These are phyloP conservation scores for Trichosphaerium sp. DNA, from an alignment of 78 protist species.

Conservation along the genomic window DNA sequence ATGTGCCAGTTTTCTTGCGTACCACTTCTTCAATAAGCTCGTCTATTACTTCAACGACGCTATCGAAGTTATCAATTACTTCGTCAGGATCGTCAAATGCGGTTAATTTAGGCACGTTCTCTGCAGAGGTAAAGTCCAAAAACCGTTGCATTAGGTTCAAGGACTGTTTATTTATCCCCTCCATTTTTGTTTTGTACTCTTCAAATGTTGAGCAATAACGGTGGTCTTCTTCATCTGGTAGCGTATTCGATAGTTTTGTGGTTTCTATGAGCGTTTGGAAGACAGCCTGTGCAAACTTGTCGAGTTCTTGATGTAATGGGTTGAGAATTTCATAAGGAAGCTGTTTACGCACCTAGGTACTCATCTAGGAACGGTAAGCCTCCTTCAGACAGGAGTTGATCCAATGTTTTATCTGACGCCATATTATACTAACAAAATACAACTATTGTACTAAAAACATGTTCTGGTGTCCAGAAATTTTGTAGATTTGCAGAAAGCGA, in stretches of 20 bases:
- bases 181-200: conserved; percentile 23
- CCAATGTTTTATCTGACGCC: too few relatives aligned
- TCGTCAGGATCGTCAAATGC: conserved; percentile 15
- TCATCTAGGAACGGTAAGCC: too few relatives aligned
- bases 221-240: conserved; percentile 44
- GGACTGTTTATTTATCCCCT: conserved; percentile 8
- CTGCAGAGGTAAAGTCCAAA: conserved; percentile 16
- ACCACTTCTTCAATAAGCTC: conserved; percentile 42
- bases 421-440: too few relatives aligned
- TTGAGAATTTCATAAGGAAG: too few relatives aligned
- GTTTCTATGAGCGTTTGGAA: conserved; percentile 20
- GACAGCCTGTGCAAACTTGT: conserved; percentile 17
- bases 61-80: conserved; percentile 14
- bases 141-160: conserved; percentile 18
- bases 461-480: too few relatives aligned
- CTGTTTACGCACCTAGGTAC: too few relatives aligned
- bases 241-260: conserved; percentile 23
- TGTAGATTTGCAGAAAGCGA: too few relatives aligned
- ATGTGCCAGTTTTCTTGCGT: too few relatives aligned
- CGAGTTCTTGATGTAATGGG: too few relatives aligned
- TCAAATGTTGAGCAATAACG: conserved; percentile 38
- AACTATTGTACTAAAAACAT: too few relatives aligned
- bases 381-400: too few relatives aligned
- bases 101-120: not conserved
- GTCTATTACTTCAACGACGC: conserved; percentile 38